Conservation (phyloP, 306 rosid species). For the Adenanthera pavonina region DNA sequence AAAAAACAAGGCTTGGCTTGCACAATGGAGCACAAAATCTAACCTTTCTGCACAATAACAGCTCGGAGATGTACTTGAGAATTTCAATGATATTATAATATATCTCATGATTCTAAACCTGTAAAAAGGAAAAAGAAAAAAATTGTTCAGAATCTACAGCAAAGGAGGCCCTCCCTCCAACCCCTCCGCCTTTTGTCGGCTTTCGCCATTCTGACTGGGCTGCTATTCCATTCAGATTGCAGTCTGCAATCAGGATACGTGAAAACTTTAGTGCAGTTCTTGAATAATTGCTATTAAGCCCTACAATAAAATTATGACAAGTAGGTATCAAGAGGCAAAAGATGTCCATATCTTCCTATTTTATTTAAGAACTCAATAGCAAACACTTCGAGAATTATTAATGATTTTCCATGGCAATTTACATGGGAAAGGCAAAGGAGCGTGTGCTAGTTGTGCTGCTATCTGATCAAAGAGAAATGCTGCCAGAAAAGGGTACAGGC, state of each 20-base stretch:
- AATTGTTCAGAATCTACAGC: constrained; percentile 82
- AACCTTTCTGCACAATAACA: constrained; percentile 56
- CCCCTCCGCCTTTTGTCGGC: constrained; percentile 65
- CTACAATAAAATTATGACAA: not conserved
- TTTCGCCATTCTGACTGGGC: constrained; percentile 92
- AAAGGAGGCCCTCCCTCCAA: constrained; percentile 72
- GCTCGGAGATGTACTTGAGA: constrained; percentile 39
- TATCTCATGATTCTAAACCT: constrained; percentile 46
- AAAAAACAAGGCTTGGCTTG: constrained; percentile 30
- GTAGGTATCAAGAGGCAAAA: too few relatives aligned
- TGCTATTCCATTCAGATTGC: constrained; percentile 81
- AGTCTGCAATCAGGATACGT: constrained; percentile 58
- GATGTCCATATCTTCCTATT: not conserved
- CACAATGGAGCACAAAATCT: constrained; percentile 31
- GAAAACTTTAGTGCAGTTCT: constrained; percentile 2
- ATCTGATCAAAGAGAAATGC: constrained; percentile 85
- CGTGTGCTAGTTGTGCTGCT: constrained; percentile 97
- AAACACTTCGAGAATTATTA: not conserved
- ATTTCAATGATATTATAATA: constrained; percentile 36
- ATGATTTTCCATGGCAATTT: constrained; percentile 18
- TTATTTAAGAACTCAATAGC: not conserved
- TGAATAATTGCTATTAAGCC: not conserved
- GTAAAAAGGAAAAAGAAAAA: constrained; percentile 27
- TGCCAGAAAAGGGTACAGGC: constrained; percentile 74
- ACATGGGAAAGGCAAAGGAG: constrained; percentile 96